Conservation (phyloP, 2,329 filamentous ascomycete species). For the Zarea fungicola region DNA sequence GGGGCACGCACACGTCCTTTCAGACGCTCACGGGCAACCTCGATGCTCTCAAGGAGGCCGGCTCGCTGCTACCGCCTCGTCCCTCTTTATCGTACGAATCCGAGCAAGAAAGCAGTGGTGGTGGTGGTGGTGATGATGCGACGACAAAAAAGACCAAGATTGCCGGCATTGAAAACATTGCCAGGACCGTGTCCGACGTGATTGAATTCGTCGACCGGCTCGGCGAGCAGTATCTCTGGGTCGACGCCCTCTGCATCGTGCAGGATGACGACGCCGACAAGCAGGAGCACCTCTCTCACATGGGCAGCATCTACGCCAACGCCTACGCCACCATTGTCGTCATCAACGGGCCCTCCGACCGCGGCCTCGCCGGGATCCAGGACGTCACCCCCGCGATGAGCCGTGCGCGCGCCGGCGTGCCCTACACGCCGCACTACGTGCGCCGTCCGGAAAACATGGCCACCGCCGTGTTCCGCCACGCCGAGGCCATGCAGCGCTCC, state of each 20-base stretch:
- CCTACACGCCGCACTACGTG: conserved; percentile 6
- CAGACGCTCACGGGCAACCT: conserved; percentile 6
- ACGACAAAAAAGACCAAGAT: neutral
- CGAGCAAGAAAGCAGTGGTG: no score
- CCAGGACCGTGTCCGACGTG: conserved; percentile 13
- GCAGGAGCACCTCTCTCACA: conserved; percentile 15
- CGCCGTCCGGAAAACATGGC: neutral
- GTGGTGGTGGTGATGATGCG: neutral
- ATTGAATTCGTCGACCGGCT: conserved; percentile 15
- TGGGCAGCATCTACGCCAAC: conserved; percentile 16
- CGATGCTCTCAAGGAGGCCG: conserved; percentile 1
- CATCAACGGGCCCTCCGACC: neutral
- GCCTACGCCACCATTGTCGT: conserved; percentile 8
- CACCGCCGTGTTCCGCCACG: conserved; percentile 2
- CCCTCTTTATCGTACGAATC: no score
- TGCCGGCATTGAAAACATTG: neutral
- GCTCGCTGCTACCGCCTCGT: neutral
- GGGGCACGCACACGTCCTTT: conserved; percentile 13
- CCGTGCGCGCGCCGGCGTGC: neutral
- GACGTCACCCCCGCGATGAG: neutral
- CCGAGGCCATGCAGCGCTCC: neutral
- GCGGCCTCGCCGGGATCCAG: conserved; percentile 1
- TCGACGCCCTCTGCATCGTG: conserved; percentile 19
- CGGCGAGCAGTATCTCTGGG: conserved; percentile 16
- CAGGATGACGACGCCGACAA: conserved; percentile 15